Evolutionary conservation across 1,139 yeast species (phyloP).

Genomic region (Tardiomyces digboiensis): DNA sequence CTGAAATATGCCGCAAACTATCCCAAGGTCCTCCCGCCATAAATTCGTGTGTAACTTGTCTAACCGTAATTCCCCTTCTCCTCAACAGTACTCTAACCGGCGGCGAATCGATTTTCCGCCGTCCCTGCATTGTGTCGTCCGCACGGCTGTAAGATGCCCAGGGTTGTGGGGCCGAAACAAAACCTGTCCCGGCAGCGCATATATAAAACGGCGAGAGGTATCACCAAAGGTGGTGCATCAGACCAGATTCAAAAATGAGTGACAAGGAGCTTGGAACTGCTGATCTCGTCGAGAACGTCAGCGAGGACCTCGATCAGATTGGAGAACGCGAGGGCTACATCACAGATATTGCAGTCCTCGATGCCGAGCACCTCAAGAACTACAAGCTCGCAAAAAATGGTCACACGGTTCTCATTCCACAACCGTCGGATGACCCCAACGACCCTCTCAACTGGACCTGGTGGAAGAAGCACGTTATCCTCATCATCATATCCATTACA

Average conservation of each 20-base stretch:
- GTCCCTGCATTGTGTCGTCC: no score
- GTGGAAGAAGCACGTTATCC: constrained; percentile 14
- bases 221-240: no score
- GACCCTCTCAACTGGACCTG: constrained; percentile 23
- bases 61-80: no score
- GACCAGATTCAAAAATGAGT: not conserved
- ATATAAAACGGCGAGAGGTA: no score
- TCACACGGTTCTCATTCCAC: constrained; percentile 23
- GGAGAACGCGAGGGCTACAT: not conserved
- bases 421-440: constrained; percentile 24
- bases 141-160: no score
- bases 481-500: constrained; percentile 3
- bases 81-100: no score
- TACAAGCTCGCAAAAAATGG: constrained; percentile 29
- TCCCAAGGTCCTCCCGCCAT: no score
- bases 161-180: no score
- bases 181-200: no score
- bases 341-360: not conserved
- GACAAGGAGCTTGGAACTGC: not conserved
- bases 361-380: constrained; percentile 23
- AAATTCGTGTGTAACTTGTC: no score
- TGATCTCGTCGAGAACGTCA: not conserved
- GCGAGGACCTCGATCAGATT: not conserved
- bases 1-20: no score
- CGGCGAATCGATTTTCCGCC: no score